Evolutionary conservation across 257 asterid genomes (phyloP).

Genomic region (Paraleonurus japonicus): DNA sequence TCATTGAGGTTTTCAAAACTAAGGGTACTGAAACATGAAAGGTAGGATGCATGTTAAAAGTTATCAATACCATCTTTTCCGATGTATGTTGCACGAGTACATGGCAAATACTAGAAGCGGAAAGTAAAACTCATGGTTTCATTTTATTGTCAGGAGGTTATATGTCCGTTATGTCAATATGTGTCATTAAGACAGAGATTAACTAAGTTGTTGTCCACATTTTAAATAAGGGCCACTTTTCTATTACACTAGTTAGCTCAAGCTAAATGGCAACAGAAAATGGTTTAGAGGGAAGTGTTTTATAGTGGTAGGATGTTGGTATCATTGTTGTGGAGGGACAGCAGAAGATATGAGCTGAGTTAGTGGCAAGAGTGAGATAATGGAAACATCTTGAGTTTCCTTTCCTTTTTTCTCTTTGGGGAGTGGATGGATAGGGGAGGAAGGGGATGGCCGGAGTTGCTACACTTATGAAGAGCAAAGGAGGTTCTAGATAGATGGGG

Average conservation of each 20-base stretch:
- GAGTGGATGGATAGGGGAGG: no score
- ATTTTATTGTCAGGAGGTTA: not conserved
- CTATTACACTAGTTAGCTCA: not conserved
- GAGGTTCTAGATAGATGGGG: no score
- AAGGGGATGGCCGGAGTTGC: no score
- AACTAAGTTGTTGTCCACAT: not conserved
- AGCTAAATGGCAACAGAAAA: not conserved
- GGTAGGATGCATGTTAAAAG: not conserved
- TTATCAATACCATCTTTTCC: not conserved
- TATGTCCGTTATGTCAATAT: not conserved
- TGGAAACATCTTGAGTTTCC: no score
- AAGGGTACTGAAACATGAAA: not conserved
- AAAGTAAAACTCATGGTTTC: not conserved
- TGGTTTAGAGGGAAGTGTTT: not conserved
- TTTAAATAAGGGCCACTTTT: not conserved
- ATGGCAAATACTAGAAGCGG: not conserved
- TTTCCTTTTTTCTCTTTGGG: no score
- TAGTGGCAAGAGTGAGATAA: no score
- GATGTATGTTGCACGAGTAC: not conserved
- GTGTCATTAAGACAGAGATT: not conserved
- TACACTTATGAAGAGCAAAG: no score
- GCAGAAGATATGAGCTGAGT: not conserved
- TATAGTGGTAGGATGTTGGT: not conserved
- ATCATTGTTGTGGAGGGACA: not conserved
- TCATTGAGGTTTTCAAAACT: not conserved